Conservation (phyloP, 352 stramenopile genomes). For the Pythium plurisporium region DNA sequence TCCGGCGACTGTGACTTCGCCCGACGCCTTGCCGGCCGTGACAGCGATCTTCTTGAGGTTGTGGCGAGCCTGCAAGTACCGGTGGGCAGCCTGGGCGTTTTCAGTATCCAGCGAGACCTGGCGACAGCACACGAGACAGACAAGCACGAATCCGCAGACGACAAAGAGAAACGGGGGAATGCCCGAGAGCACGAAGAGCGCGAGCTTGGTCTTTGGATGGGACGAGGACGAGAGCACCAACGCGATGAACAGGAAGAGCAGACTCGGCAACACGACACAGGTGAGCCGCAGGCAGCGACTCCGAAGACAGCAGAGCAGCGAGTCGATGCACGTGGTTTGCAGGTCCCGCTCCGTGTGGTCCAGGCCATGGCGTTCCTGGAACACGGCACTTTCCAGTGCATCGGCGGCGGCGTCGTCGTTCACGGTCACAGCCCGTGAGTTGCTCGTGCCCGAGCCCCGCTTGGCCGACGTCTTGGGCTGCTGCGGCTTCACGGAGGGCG, state of each 20-base stretch:
- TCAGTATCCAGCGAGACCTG: slow-evolving; percentile 46
- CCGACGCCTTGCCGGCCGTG: slow-evolving; percentile 28
- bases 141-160: slow-evolving; percentile 26
- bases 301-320: slow-evolving; percentile 57
- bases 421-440: slow-evolving; percentile 2
- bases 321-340: slow-evolving; percentile 35
- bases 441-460: slow-evolving; percentile 1
- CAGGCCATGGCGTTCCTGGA: slow-evolving; percentile 46
- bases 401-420: slow-evolving; percentile 27
- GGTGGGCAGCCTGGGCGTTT: slow-evolving; percentile 59
- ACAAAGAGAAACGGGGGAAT: slow-evolving; percentile 40
- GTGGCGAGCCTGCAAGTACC: slow-evolving; percentile 34
- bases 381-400: slow-evolving; percentile 47
- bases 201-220: slow-evolving; percentile 22
- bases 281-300: slow-evolving; percentile 50
- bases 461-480: neutral
- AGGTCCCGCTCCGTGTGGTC: slow-evolving; percentile 19
- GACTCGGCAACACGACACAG: slow-evolving; percentile 52
- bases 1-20: slow-evolving; percentile 32
- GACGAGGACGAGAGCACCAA: slow-evolving; percentile 27
- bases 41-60: slow-evolving; percentile 55
- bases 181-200: slow-evolving; percentile 41
- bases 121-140: slow-evolving; percentile 44
- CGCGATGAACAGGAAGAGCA: slow-evolving; percentile 51
- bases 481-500: neutral